phyloP scores from a whole-genome alignment of 257 asterid species.

The Fraxinus pennsylvanica region DNA sequence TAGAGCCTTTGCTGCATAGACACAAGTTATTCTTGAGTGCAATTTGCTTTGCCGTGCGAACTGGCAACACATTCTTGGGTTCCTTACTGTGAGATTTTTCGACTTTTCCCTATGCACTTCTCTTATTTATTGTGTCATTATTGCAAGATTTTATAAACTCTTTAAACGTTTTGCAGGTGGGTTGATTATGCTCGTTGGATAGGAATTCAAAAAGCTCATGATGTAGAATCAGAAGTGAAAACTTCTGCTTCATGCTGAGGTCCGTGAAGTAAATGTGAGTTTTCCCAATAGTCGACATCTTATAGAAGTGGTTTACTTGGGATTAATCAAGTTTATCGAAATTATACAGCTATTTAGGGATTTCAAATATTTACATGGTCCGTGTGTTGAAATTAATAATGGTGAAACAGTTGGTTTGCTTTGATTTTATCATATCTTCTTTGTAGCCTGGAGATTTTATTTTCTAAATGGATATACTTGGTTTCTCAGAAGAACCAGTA shows the following conservation, averaged over 20 bases:
- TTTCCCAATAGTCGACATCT: conserved; percentile 38
- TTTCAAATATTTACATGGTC: conserved; percentile 18
- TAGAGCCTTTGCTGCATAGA: conserved; percentile 78
- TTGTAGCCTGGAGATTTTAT: background rate
- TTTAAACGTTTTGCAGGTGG: conserved; percentile 4
- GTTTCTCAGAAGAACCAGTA: background rate
- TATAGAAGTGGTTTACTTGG: conserved; percentile 14
- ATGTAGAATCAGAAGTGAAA: conserved; percentile 31
- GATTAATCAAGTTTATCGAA: background rate
- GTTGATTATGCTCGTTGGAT: conserved; percentile 22
- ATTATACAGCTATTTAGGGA: conserved; percentile 26
- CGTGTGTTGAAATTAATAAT: conserved; percentile 17
- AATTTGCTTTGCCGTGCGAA: conserved; percentile 89
- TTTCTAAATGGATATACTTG: background rate
- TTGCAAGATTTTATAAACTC: background rate
- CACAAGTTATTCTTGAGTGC: conserved; percentile 80
- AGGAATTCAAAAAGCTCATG: conserved; percentile 76
- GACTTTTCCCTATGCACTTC: background rate
- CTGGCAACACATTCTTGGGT: conserved; percentile 90
- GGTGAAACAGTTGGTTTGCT: conserved; percentile 4
- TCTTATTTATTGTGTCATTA: background rate
- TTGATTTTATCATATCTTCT: background rate
- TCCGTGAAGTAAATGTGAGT: conserved; percentile 14
- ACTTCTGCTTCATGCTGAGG: conserved; percentile 15
- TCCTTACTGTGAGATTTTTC: conserved; percentile 70